phyloP scores from a whole-genome alignment of 306 rosid genomes.

The Gynostemma pentaphyllum region DNA sequence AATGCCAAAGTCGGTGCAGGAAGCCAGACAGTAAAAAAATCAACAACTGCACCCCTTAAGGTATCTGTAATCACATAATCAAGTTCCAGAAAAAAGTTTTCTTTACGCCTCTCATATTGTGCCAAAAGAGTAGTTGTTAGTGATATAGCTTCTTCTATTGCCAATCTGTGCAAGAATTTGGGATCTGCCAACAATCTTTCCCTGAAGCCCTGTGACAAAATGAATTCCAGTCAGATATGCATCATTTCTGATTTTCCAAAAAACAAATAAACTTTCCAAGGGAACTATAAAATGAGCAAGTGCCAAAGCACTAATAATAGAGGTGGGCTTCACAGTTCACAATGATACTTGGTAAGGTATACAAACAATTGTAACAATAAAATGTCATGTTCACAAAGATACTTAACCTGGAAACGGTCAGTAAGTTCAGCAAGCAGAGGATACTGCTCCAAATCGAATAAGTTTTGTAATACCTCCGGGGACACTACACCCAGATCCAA shows the following conservation, averaged over 20 bases:
- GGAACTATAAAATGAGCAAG: neutral
- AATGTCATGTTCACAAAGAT: conserved; percentile 6
- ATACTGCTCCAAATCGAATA: conserved; percentile 85
- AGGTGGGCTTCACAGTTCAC: neutral
- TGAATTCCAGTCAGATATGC: conserved; percentile 3
- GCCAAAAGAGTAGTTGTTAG: conserved; percentile 70
- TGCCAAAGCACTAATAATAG: neutral
- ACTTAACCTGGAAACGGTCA: conserved; percentile 77
- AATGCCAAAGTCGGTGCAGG: conserved; percentile 97
- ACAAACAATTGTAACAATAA: conserved; percentile 11
- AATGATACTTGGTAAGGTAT: conserved; percentile 5
- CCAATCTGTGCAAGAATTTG: conserved; percentile 79
- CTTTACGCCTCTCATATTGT: conserved; percentile 81
- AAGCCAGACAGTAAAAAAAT: conserved; percentile 98
- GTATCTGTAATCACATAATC: conserved; percentile 84
- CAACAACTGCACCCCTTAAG: conserved; percentile 69
- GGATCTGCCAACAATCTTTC: conserved; percentile 99
- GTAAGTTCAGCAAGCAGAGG: conserved; percentile 81
- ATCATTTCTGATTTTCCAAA: neutral
- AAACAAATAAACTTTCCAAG: neutral
- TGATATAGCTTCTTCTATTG: conserved; percentile 89
- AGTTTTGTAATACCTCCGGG: conserved; percentile 84
- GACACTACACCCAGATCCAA: conserved; percentile 93
- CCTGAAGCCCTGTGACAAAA: conserved; percentile 80
- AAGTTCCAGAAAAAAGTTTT: conserved; percentile 71